phyloP scores from a whole-genome alignment of 192 early-diverging fungal genomes.

The Phycomyces blakesleeanus region DNA sequence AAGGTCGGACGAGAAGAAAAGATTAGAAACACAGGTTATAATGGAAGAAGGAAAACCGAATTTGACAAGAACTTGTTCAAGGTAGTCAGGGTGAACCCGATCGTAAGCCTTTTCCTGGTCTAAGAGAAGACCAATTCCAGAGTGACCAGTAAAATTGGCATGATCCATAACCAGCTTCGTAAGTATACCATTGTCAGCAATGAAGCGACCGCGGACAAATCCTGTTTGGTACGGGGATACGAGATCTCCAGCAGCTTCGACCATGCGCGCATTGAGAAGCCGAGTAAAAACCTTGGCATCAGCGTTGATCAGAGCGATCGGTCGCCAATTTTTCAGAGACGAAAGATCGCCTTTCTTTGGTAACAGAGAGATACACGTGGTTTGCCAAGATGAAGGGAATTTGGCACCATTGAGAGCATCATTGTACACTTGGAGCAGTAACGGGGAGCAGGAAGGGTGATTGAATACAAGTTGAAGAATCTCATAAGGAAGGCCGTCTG shows the following conservation, averaged over 20 bases:
- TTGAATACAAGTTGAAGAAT: not conserved
- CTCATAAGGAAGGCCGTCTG: constrained; percentile 10
- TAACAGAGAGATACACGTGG: constrained; percentile 20
- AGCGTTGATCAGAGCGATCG: constrained; percentile 19
- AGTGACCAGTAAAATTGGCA: not conserved
- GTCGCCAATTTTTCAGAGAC: constrained; percentile 19
- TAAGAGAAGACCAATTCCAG: constrained; percentile 15
- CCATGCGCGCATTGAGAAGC: not conserved
- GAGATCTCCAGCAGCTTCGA: not conserved
- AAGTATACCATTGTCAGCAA: constrained; percentile 20
- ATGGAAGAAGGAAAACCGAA: constrained; percentile 14
- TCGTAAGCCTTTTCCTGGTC: constrained; percentile 35
- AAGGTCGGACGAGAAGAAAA: constrained; percentile 15
- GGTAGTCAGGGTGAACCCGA: constrained; percentile 21
- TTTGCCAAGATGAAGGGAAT: constrained; percentile 4
- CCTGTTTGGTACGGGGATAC: constrained; percentile 20
- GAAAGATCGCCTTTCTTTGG: constrained; percentile 28
- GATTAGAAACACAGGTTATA: not conserved
- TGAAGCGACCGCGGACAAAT: constrained; percentile 16
- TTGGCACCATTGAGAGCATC: not conserved
- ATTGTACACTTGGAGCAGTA: not conserved
- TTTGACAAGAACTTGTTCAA: not conserved
- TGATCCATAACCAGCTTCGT: constrained; percentile 3
- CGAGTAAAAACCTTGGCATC: constrained; percentile 26
- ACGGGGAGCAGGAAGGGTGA: not conserved